Conservation (phyloP, 2,329 filamentous ascomycete species). For the Calonectria honghensis region DNA sequence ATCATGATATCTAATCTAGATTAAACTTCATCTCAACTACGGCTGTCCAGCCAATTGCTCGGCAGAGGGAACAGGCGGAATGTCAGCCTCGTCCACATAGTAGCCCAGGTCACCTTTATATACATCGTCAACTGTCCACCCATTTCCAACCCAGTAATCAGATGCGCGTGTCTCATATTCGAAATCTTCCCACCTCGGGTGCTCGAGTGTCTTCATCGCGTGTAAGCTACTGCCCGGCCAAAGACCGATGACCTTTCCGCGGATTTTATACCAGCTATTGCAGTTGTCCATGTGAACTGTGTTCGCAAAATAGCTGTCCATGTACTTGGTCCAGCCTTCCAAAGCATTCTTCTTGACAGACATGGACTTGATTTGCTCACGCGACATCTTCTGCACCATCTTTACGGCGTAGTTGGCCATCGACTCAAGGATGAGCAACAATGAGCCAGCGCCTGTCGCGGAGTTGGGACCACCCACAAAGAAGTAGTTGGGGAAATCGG, state of each 20-base stretch:
- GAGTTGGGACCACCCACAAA: constrained; percentile 15
- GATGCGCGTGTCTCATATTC: neutral
- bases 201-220: constrained; percentile 1
- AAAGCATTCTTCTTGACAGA: neutral
- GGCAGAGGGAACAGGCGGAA: neutral
- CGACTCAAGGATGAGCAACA: constrained; percentile 8
- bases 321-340: neutral
- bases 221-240: constrained; percentile 14
- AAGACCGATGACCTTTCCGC: neutral
- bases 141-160: neutral
- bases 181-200: constrained; percentile 13
- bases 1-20: neutral
- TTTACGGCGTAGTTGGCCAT: constrained; percentile 8
- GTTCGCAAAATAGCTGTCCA: neutral
- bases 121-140: constrained; percentile 4
- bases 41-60: neutral
- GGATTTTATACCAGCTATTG: constrained; percentile 16
- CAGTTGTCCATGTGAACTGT: constrained; percentile 2
- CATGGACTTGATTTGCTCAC: constrained; percentile 12
- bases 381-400: constrained; percentile 6
- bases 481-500: constrained; percentile 8
- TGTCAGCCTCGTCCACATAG: constrained; percentile 13
- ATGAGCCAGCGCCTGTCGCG: neutral
- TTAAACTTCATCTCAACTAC: neutral
- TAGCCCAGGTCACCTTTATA: neutral